Base-by-base conservation (phyloP, 2,329 filamentous ascomycete species). In the Ilyonectria mors-panacis region DNA sequence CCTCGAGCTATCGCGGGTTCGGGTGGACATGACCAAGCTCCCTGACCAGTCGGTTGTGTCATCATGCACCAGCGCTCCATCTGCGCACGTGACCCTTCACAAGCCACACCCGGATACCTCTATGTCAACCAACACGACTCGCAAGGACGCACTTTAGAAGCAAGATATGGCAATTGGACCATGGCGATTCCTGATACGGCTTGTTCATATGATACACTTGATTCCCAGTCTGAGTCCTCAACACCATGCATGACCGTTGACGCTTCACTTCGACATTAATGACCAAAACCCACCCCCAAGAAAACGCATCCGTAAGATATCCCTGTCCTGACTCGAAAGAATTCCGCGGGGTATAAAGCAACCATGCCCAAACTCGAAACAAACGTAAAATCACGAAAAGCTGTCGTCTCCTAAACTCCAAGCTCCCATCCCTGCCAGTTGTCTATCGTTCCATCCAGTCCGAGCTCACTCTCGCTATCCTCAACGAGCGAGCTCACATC, bases 401-500 rank as follows among this genome's bases (percentile, higher is more conserved):
- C 37, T 59, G 12, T 35, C 48, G 53, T 65, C 59, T 23, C 67
- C 67, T 59, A 60, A 75, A 75, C 73, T 77, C 73, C 63, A 65
- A 65, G 30, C 42, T 57, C 58, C 37, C 26, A 54, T 47, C 56
- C 65, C 58, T 53, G 51, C 58, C 50, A 42, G 15, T 44, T 62
- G 28, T 70, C 53, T 61, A 66, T 58, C 67, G 33, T 59, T 59
- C 23, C 54, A 58, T 70, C 44, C 50, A 35, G 62, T 30, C 12
- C 37, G 15, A 33, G n/a, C n/a, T n/a, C n/a, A n/a, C n/a, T n/a
- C n/a, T n/a, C n/a, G n/a, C n/a, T n/a, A n/a, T n/a, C n/a, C n/a
- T n/a, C n/a, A n/a, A n/a, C 37, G 15, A 33, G 30, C 54, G 37
- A 51, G 39, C 56, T 76, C 80, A 85, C 83, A 86, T 85, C 44